phyloP scores from a whole-genome alignment of 192 early-diverging fungal species.

The Backusella westeae region DNA sequence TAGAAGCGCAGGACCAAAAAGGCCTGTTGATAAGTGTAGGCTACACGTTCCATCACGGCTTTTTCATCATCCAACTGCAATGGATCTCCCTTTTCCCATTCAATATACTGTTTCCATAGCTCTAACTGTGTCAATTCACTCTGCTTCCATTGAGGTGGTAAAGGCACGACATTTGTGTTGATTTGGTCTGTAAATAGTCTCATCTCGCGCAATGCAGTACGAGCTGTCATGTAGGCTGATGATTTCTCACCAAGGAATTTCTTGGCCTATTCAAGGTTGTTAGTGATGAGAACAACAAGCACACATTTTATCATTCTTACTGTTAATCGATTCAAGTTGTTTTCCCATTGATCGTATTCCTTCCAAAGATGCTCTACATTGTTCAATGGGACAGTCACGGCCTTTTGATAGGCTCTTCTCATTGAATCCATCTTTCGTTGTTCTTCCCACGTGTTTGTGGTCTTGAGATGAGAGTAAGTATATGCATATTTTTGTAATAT shows the following conservation, averaged over 20 bases:
- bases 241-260: slow-evolving; percentile 84
- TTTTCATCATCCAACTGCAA: slow-evolving; percentile 68
- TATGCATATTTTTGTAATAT: background rate
- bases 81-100: slow-evolving; percentile 91
- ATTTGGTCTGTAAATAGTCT: slow-evolving; percentile 77
- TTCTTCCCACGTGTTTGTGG: slow-evolving; percentile 77
- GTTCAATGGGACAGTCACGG: slow-evolving; percentile 81
- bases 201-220: slow-evolving; percentile 81
- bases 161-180: slow-evolving; percentile 63
- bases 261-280: slow-evolving; percentile 63
- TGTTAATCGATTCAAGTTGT: slow-evolving; percentile 76
- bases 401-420: slow-evolving; percentile 82
- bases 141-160: slow-evolving; percentile 79
- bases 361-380: slow-evolving; percentile 96
- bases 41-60: slow-evolving; percentile 63
- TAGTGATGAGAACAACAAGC: background rate
- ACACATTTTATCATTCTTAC: slow-evolving; percentile 34
- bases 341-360: slow-evolving; percentile 93
- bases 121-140: slow-evolving; percentile 64
- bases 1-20: slow-evolving; percentile 81
- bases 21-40: slow-evolving; percentile 85
- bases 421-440: slow-evolving; percentile 85
- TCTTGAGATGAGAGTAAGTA: slow-evolving; percentile 18
- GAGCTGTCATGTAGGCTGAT: slow-evolving; percentile 91
- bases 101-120: slow-evolving; percentile 85